These are phyloP conservation scores for Phytopythium montanum DNA, from an alignment of 352 stramenopile genomes.

Conservation along the genomic window DNA sequence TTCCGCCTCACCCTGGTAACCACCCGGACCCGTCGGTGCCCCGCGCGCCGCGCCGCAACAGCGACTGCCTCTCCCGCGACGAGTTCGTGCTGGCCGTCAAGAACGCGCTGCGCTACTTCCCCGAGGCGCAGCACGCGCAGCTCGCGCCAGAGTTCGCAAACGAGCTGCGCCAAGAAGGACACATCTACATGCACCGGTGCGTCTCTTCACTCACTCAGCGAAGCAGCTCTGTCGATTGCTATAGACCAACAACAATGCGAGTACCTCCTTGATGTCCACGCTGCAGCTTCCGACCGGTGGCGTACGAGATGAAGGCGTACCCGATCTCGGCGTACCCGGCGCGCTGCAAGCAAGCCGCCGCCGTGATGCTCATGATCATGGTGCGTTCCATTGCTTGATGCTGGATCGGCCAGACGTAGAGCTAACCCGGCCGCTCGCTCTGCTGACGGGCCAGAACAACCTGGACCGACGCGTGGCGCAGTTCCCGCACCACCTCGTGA, in stretches of 20 bases:
- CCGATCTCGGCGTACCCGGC: slow-evolving; percentile 73
- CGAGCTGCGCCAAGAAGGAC: slow-evolving; percentile 83
- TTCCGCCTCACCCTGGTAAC: slow-evolving; percentile 51
- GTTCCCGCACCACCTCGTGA: slow-evolving; percentile 86
- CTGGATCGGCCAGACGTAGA: neutral
- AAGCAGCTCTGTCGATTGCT: too few relatives aligned
- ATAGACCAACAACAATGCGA: too few relatives aligned
- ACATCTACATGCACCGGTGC: slow-evolving; percentile 89
- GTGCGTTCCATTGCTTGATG: slow-evolving; percentile 3
- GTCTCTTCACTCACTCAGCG: neutral
- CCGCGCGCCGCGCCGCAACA: slow-evolving; percentile 48
- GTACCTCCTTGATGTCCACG: neutral
- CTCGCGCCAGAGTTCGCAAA: slow-evolving; percentile 83
- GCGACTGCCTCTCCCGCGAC: slow-evolving; percentile 44
- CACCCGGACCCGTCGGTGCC: slow-evolving; percentile 49
- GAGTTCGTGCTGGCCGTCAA: slow-evolving; percentile 76
- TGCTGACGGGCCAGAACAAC: slow-evolving; percentile 57
- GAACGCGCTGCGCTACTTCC: slow-evolving; percentile 89
- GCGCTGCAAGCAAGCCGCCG: slow-evolving; percentile 66
- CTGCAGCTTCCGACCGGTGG: slow-evolving; percentile 56
- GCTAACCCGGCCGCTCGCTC: neutral
- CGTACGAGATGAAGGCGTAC: slow-evolving; percentile 90
- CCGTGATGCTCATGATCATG: slow-evolving; percentile 91
- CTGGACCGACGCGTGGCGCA: slow-evolving; percentile 82
- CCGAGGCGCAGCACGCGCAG: slow-evolving; percentile 49